These are phyloP conservation scores for Volvox reticuliferus DNA, from an alignment of 139 green algal genomes.

Conservation along the genomic window DNA sequence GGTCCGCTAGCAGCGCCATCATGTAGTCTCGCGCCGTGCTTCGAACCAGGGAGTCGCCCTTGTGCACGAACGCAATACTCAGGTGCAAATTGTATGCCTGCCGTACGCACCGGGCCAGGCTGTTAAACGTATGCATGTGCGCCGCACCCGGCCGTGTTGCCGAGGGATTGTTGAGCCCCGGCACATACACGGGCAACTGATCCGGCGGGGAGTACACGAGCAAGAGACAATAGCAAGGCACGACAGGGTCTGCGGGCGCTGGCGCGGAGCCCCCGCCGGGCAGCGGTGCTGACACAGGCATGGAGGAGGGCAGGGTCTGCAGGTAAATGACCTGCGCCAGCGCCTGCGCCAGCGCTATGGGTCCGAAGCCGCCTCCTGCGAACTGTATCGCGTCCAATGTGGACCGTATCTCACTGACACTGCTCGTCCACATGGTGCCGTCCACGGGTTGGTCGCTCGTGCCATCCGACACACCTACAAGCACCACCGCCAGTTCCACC, in stretches of 20 bases:
- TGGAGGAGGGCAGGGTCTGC: constrained; percentile 38
- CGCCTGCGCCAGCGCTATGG: constrained; percentile 37
- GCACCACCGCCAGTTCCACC: constrained; percentile 40
- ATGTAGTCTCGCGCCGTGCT: constrained; percentile 21
- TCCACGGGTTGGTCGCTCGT: constrained; percentile 34
- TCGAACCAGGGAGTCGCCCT: not conserved
- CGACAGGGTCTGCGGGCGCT: constrained; percentile 27
- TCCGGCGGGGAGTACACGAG: not conserved
- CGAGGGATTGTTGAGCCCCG: not conserved
- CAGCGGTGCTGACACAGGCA: constrained; percentile 36
- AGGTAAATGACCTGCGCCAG: constrained; percentile 43
- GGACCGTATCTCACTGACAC: constrained; percentile 33
- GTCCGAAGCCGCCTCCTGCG: constrained; percentile 40
- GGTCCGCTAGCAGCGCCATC: not conserved
- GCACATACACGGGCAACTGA: constrained; percentile 13
- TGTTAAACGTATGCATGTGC: constrained; percentile 25
- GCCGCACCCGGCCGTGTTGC: not conserved
- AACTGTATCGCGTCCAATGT: constrained; percentile 38
- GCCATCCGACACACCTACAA: not conserved
- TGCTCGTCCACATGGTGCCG: constrained; percentile 26
- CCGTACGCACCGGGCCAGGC: not conserved
- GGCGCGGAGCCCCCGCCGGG: constrained; percentile 13
- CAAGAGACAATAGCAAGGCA: constrained; percentile 35
- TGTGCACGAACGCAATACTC: constrained; percentile 7
- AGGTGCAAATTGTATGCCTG: constrained; percentile 39